Conservation (phyloP, 495 filamentous ascomycete genomes). For the Penicillium verhagenii region DNA sequence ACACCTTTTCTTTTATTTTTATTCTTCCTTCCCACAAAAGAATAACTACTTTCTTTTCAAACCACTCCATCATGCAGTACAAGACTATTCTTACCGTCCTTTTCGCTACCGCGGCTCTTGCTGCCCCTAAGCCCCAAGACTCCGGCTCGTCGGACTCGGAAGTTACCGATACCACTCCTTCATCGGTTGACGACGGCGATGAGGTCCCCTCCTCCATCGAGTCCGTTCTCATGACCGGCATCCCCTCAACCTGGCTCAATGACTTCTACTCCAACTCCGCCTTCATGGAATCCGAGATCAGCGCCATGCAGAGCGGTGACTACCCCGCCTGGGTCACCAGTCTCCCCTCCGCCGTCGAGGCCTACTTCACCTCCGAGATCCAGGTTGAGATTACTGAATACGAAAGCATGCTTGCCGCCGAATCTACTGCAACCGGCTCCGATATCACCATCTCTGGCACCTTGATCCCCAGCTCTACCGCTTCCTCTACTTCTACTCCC, state of each 20-base stretch:
- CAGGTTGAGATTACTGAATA: constrained; percentile 12
- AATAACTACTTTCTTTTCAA: neutral
- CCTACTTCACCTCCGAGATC: constrained; percentile 17
- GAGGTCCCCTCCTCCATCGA: constrained; percentile 13
- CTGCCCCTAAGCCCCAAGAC: constrained; percentile 16
- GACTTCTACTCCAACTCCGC: constrained; percentile 9
- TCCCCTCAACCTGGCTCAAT: constrained; percentile 17
- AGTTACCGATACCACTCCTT: neutral
- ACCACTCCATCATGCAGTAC: constrained; percentile 25
- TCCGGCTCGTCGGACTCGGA: too few relatives aligned
- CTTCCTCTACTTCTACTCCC: neutral
- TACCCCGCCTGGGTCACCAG: constrained; percentile 23
- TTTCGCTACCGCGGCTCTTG: constrained; percentile 18
- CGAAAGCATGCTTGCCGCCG: neutral
- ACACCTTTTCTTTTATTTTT: neutral
- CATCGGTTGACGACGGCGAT: neutral
- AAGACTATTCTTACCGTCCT: constrained; percentile 18
- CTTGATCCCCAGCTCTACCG: neutral
- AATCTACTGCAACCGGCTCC: neutral
- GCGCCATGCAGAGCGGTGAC: constrained; percentile 8
- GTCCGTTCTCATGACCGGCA: constrained; percentile 15
- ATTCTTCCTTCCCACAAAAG: neutral
- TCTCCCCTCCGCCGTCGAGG: constrained; percentile 20
- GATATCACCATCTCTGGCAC: neutral
- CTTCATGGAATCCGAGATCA: constrained; percentile 12